Percentiles rank a stretch among this genome's conserved stretches.
Evolutionary conservation across 352 stramenopile genomes (phyloP).

Genomic region (Phytophthora kernoviae): DNA sequence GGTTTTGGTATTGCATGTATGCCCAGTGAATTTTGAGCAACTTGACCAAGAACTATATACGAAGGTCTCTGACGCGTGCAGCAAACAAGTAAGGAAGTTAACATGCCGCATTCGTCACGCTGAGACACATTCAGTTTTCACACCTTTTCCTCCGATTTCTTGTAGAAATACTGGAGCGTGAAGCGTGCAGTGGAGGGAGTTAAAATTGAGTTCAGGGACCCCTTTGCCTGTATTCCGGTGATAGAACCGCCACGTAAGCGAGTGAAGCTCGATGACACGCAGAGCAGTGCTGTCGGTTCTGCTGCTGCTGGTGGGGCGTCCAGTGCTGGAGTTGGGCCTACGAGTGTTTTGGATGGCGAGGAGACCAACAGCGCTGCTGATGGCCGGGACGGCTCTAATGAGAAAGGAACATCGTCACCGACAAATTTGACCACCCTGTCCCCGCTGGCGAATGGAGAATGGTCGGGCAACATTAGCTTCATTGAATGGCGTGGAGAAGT

Average conservation of each 20-base stretch:
- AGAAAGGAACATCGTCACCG: conserved; percentile 18
- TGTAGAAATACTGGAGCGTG: conserved; percentile 69
- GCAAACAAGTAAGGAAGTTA: conserved; percentile 43
- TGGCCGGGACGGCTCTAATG: conserved; percentile 25
- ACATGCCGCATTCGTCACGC: background rate
- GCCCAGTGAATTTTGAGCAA: conserved; percentile 89
- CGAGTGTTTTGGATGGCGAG: conserved; percentile 26
- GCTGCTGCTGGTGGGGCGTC: conserved; percentile 4
- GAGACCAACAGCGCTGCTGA: conserved; percentile 16
- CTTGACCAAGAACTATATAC: conserved; percentile 80
- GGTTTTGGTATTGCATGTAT: background rate
- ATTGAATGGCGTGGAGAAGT: conserved; percentile 87
- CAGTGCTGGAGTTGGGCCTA: background rate
- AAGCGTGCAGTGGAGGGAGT: conserved; percentile 81
- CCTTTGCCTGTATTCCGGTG: conserved; percentile 70
- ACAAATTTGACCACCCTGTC: conserved; percentile 44
- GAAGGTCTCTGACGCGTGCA: conserved; percentile 69
- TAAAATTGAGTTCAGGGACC: conserved; percentile 78
- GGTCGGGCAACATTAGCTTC: conserved; percentile 82
- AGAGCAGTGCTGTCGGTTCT: conserved; percentile 5
- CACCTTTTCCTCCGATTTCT: background rate
- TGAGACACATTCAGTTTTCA: background rate
- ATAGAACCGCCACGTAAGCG: conserved; percentile 74
- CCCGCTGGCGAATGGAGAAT: conserved; percentile 66
- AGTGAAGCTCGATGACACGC: conserved; percentile 55